A percentile compares a stretch with the other conserved stretches of the same genome.
Conservation (phyloP, 257 asterid genomes). For the Verbena officinalis region DNA sequence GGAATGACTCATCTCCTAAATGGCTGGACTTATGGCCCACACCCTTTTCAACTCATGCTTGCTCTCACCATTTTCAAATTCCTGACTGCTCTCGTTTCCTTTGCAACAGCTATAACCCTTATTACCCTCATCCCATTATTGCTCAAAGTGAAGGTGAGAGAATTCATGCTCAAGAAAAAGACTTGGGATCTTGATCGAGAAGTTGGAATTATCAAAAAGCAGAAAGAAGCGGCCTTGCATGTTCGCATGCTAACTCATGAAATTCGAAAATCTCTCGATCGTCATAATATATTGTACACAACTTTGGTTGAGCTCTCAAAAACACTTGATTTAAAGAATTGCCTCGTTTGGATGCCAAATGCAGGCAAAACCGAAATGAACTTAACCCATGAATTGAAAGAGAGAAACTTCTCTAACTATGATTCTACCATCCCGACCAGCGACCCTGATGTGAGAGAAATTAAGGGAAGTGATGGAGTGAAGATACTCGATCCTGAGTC, state of each 20-base stretch:
- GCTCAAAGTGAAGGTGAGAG: slow-evolving; percentile 83
- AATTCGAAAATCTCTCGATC: slow-evolving; percentile 87
- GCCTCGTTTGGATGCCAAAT: slow-evolving; percentile 96
- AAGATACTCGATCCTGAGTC: slow-evolving; percentile 65
- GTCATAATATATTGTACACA: slow-evolving; percentile 80
- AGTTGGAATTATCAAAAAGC: slow-evolving; percentile 72
- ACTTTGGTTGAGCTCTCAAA: slow-evolving; percentile 91
- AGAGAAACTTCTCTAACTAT: slow-evolving; percentile 44
- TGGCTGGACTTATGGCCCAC: slow-evolving; percentile 93
- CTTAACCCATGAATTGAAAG: slow-evolving; percentile 66
- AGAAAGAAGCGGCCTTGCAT: slow-evolving; percentile 78
- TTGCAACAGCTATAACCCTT: slow-evolving; percentile 86
- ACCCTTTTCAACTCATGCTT: slow-evolving; percentile 78
- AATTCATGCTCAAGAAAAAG: slow-evolving; percentile 75
- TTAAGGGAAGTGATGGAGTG: slow-evolving; percentile 60
- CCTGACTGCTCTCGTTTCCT: slow-evolving; percentile 84
- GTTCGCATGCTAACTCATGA: slow-evolving; percentile 95
- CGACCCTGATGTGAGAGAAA: slow-evolving; percentile 68
- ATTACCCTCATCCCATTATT: slow-evolving; percentile 73
- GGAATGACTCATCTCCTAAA: slow-evolving; percentile 96
- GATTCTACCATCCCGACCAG: slow-evolving; percentile 44
- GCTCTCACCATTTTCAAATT: slow-evolving; percentile 79
- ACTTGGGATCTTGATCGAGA: slow-evolving; percentile 85
- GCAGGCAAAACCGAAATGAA: slow-evolving; percentile 65
- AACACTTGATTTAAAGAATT: slow-evolving; percentile 70